These are phyloP conservation scores for Peterozyma toletana DNA, from an alignment of 805 yeast species.

Conservation along the genomic window DNA sequence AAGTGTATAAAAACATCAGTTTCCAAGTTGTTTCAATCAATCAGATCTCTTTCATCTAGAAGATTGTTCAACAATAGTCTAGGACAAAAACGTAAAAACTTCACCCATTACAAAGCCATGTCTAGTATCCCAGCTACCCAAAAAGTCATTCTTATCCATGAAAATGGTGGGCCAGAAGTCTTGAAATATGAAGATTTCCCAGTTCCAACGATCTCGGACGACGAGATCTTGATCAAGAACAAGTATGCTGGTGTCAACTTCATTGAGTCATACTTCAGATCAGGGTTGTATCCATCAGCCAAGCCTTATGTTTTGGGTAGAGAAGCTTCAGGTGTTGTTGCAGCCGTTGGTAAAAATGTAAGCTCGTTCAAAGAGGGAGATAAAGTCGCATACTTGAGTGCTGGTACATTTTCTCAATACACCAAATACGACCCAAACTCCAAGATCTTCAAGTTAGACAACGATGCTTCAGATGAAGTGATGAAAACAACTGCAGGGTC, in stretches of 20 bases:
- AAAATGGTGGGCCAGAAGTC: slow-evolving; percentile 52
- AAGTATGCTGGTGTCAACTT: slow-evolving; percentile 74
- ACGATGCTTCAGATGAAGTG: slow-evolving; percentile 36
- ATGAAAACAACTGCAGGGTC: slow-evolving; percentile 54
- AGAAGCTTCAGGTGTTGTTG: slow-evolving; percentile 64
- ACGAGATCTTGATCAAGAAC: slow-evolving; percentile 67
- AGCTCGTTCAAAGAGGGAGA: slow-evolving; percentile 58
- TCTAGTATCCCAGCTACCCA: slow-evolving; percentile 42
- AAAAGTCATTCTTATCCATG: slow-evolving; percentile 46
- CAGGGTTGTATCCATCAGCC: slow-evolving; percentile 60
- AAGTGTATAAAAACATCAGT: no score
- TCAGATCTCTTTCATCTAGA: no score
- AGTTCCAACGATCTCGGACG: slow-evolving; percentile 47
- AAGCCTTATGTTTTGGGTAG: slow-evolving; percentile 67
- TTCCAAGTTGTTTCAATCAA: no score
- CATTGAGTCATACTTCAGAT: slow-evolving; percentile 78
- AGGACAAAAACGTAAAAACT: no score
- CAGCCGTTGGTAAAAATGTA: slow-evolving; percentile 54
- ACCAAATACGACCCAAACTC: slow-evolving; percentile 37
- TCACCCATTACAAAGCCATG: no score
- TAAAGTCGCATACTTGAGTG: slow-evolving; percentile 49
- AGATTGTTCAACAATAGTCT: no score
- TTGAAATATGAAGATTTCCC: slow-evolving; percentile 48
- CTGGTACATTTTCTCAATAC: slow-evolving; percentile 66
- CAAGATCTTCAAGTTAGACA: slow-evolving; percentile 41